Base-by-base conservation (phyloP, 225 moss, liverwort and hornwort genomes). In the Thuidium tamariscinum region DNA sequence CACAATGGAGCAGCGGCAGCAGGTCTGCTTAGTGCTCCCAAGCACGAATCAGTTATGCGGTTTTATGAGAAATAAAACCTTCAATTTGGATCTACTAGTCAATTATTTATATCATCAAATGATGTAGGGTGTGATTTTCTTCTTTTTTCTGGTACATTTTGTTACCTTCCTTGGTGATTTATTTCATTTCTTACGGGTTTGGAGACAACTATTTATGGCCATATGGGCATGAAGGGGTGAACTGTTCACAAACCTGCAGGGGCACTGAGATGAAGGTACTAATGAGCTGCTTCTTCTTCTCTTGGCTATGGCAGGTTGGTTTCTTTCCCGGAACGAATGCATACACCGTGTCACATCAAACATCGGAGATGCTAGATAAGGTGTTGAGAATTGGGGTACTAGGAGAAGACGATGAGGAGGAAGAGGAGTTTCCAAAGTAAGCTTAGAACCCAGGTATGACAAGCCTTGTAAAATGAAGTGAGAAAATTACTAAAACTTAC, bases 381-480 rank as follows among this genome's bases (percentile, higher is more conserved):
- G 95, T 98, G 51, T 89, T 98, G 89, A 93, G 98, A 88, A 94
- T 91, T 67, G 98, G 98, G 62, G 98, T 98, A 57, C 92, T 98
- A 46, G 98, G 98, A 81, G 97, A 98, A 92, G 98, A 97, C 90
- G 95, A 95, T 86, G 95, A 96, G 71, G 95, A 95, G 22, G 94
- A 95, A 19, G 94, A 94, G 92, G 96, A 97, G 94, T 96, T 90
- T 89, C 96, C 98, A 88, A 93, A 92, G 98, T 98, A 98, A 96
- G 96, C 92, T 90, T 94, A 75, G 90, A 89, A 89, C 88, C 95
- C 93, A 95, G 93, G 94, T 95, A 91, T 93, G 91, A 85, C 88
- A 83, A 89, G 86, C 74, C 84, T 86, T 88, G 84, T 88, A 72
- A 57, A 84, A 84, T 77, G 66, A 87, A 87, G 30, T 66, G 39